Evolutionary conservation across 352 stramenopile species (phyloP).

Genomic region (Phytophthora meadii): DNA sequence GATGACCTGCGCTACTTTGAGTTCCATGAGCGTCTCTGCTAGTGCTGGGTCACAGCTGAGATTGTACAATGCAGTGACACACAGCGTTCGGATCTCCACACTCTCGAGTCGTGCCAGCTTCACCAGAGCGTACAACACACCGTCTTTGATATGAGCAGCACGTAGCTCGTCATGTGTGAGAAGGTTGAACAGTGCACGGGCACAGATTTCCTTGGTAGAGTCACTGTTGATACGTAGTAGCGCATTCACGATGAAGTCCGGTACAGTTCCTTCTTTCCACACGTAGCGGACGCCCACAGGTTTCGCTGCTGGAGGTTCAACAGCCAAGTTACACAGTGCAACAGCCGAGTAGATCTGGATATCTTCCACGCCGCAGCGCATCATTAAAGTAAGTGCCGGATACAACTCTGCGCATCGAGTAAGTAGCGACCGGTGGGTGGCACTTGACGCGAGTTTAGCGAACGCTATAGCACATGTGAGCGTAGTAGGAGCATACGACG

Average conservation of each 20-base stretch:
- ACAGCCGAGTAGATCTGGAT: slow-evolving; percentile 92
- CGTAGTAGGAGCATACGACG: slow-evolving; percentile 66
- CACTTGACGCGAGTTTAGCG: slow-evolving; percentile 74
- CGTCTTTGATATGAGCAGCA: slow-evolving; percentile 85
- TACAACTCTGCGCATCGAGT: slow-evolving; percentile 79
- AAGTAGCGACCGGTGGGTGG: slow-evolving; percentile 56
- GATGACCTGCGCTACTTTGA: slow-evolving; percentile 86
- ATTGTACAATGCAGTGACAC: slow-evolving; percentile 86
- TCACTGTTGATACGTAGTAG: slow-evolving; percentile 90
- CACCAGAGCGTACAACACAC: slow-evolving; percentile 87
- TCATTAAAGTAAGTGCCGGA: slow-evolving; percentile 85
- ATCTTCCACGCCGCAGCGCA: slow-evolving; percentile 87
- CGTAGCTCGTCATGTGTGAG: slow-evolving; percentile 84
- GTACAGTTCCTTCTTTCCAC: slow-evolving; percentile 87
- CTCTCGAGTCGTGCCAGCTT: slow-evolving; percentile 87
- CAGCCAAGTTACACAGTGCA: slow-evolving; percentile 84
- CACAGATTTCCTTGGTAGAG: slow-evolving; percentile 90
- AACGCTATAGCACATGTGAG: slow-evolving; percentile 84
- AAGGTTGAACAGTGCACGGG: slow-evolving; percentile 86
- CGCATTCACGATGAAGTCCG: slow-evolving; percentile 91
- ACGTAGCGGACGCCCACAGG: slow-evolving; percentile 69
- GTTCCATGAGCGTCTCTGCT: slow-evolving; percentile 82
- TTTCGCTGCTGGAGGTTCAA: slow-evolving; percentile 53
- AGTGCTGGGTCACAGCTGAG: slow-evolving; percentile 77
- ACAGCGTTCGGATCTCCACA: slow-evolving; percentile 81